phyloP scores from a whole-genome alignment of 805 yeast species.

The Wickerhamomyces bisporus region DNA sequence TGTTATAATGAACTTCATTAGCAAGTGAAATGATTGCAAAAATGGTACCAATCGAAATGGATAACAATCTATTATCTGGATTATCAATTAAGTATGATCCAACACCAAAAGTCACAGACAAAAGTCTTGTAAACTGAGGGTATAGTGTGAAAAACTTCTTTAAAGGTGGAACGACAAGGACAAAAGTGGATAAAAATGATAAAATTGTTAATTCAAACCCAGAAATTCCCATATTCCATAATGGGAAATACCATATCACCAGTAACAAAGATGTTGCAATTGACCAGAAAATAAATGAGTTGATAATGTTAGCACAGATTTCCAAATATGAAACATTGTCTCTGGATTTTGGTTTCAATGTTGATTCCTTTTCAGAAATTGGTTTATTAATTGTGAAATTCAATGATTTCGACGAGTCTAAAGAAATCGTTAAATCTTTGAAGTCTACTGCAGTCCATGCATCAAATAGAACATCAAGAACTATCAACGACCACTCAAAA shows the following conservation, averaged over 20 bases:
- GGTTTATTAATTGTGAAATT: conserved; percentile 13
- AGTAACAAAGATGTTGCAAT: conserved; percentile 73
- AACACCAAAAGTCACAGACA: conserved; percentile 59
- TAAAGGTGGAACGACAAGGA: conserved; percentile 43
- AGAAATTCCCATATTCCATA: conserved; percentile 97
- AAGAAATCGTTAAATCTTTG: conserved; percentile 45
- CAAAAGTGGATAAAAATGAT: conserved; percentile 52
- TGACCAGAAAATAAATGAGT: conserved; percentile 83
- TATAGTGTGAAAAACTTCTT: conserved; percentile 32
- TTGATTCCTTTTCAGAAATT: no score
- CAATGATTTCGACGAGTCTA: conserved; percentile 14
- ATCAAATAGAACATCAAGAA: conserved; percentile 83
- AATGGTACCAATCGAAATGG: conserved; percentile 60
- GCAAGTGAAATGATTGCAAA: conserved; percentile 57
- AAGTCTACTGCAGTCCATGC: conserved; percentile 74
- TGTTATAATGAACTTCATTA: conserved; percentile 25
- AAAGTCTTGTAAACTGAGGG: conserved; percentile 52
- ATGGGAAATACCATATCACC: conserved; percentile 94
- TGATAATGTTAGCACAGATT: conserved; percentile 43
- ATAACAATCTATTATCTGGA: conserved; percentile 67
- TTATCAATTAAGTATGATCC: conserved; percentile 66
- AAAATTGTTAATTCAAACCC: conserved; percentile 81
- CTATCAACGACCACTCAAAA: conserved; percentile 86
- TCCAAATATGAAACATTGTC: conserved; percentile 28
- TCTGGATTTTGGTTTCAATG: conserved; percentile 18